A percentile compares a stretch with the other conserved stretches of the same genome.
These are phyloP conservation scores for Nyssa sinensis DNA, from an alignment of 148 eudicot genomes.

Conservation along the genomic window DNA sequence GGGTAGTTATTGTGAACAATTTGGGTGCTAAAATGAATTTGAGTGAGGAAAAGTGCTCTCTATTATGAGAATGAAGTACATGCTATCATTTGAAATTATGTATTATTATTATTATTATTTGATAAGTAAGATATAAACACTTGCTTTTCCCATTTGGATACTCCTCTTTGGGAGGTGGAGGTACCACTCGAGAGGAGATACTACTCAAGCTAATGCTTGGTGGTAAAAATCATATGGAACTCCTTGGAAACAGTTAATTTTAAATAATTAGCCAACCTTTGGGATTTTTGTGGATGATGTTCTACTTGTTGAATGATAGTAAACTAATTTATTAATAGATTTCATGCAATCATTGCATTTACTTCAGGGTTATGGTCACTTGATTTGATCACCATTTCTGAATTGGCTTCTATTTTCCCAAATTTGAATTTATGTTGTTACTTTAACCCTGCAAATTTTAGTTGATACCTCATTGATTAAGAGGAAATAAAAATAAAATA, in stretches of 20 bases:
- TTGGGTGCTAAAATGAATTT: background rate
- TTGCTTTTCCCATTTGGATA: background rate
- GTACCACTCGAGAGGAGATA: background rate
- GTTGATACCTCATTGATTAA: background rate
- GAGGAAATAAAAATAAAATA: background rate
- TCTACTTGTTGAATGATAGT: background rate
- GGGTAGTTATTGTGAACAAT: background rate
- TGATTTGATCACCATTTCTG: too few species aligned
- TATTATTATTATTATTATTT: too few species aligned
- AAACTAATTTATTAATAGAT: background rate
- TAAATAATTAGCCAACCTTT: background rate
- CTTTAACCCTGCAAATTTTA: background rate
- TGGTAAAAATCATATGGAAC: background rate
- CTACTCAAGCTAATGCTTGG: background rate
- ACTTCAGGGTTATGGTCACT: background rate
- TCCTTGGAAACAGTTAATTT: too few species aligned
- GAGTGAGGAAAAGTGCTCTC: background rate
- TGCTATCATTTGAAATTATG: too few species aligned
- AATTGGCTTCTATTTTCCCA: background rate
- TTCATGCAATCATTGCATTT: background rate
- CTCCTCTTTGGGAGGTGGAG: too few species aligned
- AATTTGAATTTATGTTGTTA: background rate
- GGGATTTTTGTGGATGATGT: background rate
- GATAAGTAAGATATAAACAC: too few species aligned
- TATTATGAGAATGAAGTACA: background rate